Conservation (phyloP, 148 eudicot species). For the Persicaria tinctoria region DNA sequence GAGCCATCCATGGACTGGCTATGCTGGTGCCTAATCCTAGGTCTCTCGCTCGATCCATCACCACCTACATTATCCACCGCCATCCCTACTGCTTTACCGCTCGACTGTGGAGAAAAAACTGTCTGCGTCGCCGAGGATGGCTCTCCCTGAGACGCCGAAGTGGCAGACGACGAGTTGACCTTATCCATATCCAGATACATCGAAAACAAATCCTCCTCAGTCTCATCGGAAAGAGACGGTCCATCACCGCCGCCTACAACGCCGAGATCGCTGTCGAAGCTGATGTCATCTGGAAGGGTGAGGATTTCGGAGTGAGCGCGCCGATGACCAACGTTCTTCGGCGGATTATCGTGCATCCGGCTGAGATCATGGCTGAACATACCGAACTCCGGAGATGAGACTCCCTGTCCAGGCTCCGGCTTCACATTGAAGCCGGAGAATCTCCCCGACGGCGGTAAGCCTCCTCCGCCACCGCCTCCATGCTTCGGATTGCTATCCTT, state of each 20-base stretch:
- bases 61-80: constrained; percentile 17
- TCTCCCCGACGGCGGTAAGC: constrained; percentile 61
- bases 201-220: constrained; percentile 81
- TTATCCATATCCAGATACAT: constrained; percentile 98
- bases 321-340: constrained; percentile 61
- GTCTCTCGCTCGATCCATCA: constrained; percentile 32
- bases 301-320: constrained; percentile 96
- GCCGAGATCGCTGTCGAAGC: constrained; percentile 93
- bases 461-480: constrained; percentile 37
- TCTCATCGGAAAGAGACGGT: constrained; percentile 86
- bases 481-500: constrained; percentile 52
- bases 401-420: constrained; percentile 26
- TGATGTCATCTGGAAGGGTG: constrained; percentile 88
- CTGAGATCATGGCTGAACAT: constrained; percentile 71
- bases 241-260: constrained; percentile 76
- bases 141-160: constrained; percentile 58
- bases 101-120: constrained; percentile 16
- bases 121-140: constrained; percentile 30
- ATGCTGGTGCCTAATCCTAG: constrained; percentile 83
- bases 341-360: constrained; percentile 93
- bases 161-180: constrained; percentile 63
- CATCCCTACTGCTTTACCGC: constrained; percentile 2
- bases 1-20: constrained; percentile 97
- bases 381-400: constrained; percentile 25
- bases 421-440: constrained; percentile 28